phyloP scores from a whole-genome alignment of 106 monocot genomes.

The Apostasia ramifera region DNA sequence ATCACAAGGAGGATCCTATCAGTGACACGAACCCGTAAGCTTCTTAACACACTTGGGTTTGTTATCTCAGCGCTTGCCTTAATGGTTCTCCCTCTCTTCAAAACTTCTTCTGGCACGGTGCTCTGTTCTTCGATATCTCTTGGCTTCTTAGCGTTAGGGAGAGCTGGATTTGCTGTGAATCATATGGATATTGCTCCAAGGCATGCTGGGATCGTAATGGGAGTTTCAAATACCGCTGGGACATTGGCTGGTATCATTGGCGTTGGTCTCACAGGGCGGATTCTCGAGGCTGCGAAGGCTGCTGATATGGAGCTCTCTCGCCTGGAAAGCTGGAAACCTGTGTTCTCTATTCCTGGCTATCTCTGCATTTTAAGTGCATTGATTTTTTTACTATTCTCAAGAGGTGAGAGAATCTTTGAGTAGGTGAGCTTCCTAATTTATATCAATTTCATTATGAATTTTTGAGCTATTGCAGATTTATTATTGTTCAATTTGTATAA shows the following conservation, averaged over 20 bases:
- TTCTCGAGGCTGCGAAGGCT: constrained; percentile 60
- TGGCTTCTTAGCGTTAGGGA: constrained; percentile 88
- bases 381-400: constrained; percentile 63
- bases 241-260: constrained; percentile 95
- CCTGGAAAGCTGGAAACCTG: constrained; percentile 69
- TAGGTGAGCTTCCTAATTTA: constrained; percentile 3
- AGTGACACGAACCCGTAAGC: constrained; percentile 58
- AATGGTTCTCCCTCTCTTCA: constrained; percentile 58
- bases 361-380: constrained; percentile 85
- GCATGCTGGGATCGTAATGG: constrained; percentile 96
- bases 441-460: not conserved
- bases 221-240: constrained; percentile 91
- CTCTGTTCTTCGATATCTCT: constrained; percentile 70
- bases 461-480: not conserved
- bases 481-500: not conserved
- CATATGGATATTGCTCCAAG: constrained; percentile 96
- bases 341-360: constrained; percentile 72
- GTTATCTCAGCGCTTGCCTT: constrained; percentile 55
- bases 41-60: constrained; percentile 77
- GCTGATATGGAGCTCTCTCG: constrained; percentile 50
- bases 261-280: constrained; percentile 82
- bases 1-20: constrained; percentile 66
- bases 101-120: constrained; percentile 51
- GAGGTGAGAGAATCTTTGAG: constrained; percentile 81
- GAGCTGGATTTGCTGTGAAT: constrained; percentile 94